Evolutionary conservation across 805 yeast species (phyloP).

Genomic region (Saturnispora kantuleensis): DNA sequence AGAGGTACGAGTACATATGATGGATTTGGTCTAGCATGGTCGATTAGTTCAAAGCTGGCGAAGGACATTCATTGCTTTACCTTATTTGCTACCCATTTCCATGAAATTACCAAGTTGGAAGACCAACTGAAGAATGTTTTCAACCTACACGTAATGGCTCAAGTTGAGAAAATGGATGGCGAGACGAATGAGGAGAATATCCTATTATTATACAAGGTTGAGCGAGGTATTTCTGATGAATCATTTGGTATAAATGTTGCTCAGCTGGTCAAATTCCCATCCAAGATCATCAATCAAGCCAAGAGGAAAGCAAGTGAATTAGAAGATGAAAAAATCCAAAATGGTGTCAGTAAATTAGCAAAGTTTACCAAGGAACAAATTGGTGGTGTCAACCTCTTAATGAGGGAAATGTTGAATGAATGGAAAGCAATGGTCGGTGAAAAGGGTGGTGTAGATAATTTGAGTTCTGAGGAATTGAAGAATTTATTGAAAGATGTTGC

Average conservation of each 20-base stretch:
- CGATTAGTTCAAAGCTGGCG: slow-evolving; percentile 81
- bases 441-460: slow-evolving; percentile 33
- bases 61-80: slow-evolving; percentile 65
- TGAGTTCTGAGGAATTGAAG: slow-evolving; percentile 36
- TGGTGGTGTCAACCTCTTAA: slow-evolving; percentile 40
- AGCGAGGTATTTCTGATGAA: slow-evolving; percentile 89
- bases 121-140: slow-evolving; percentile 53
- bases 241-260: slow-evolving; percentile 98
- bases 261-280: slow-evolving; percentile 87
- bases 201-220: slow-evolving; percentile 87
- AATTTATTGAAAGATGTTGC: slow-evolving; percentile 30
- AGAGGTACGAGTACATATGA: slow-evolving; percentile 93
- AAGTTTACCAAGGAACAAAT: slow-evolving; percentile 46
- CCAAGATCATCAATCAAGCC: slow-evolving; percentile 87
- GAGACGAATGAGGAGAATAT: slow-evolving; percentile 46
- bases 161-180: slow-evolving; percentile 43
- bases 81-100: slow-evolving; percentile 95
- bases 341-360: slow-evolving; percentile 33
- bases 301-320: slow-evolving; percentile 86
- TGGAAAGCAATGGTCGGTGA: slow-evolving; percentile 43
- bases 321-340: slow-evolving; percentile 38
- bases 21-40: slow-evolving; percentile 97
- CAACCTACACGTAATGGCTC: slow-evolving; percentile 90
- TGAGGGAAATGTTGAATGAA: slow-evolving; percentile 39
- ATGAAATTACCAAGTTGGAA: slow-evolving; percentile 79